Conservation (phyloP, 164 flowering plant genomes). For the Cinnamomum micranthum region DNA sequence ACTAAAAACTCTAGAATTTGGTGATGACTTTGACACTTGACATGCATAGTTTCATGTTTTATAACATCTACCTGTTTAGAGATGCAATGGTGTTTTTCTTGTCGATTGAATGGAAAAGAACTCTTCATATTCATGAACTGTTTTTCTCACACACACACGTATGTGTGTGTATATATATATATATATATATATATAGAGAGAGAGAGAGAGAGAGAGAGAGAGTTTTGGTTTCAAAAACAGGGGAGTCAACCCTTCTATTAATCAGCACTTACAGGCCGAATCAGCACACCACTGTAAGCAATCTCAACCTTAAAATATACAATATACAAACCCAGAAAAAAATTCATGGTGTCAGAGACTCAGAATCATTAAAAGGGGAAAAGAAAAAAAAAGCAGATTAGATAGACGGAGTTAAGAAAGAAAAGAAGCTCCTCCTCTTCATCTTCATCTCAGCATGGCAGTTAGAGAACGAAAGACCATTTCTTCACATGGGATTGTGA, state of each 20-base stretch:
- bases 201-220: neutral
- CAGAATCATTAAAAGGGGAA: slow-evolving; percentile 18
- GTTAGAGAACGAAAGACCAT: slow-evolving; percentile 55
- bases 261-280: slow-evolving; percentile 21
- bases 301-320: slow-evolving; percentile 26
- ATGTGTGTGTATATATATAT: no score
- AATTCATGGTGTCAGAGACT: slow-evolving; percentile 20
- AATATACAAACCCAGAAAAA: slow-evolving; percentile 21
- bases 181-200: neutral
- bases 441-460: slow-evolving; percentile 35
- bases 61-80: no score
- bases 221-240: slow-evolving; percentile 5
- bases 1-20: no score
- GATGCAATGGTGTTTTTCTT: no score
- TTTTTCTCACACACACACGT: no score
- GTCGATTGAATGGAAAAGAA: no score
- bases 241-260: slow-evolving; percentile 9
- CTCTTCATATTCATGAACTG: no score
- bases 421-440: slow-evolving; percentile 1
- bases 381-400: neutral
- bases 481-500: slow-evolving; percentile 78
- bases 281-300: slow-evolving; percentile 20
- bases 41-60: no score
- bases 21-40: no score
- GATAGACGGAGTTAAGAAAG: neutral